Evolutionary conservation across 2,329 filamentous ascomycete genomes (phyloP).

Genomic region (Botrytis medusae): DNA sequence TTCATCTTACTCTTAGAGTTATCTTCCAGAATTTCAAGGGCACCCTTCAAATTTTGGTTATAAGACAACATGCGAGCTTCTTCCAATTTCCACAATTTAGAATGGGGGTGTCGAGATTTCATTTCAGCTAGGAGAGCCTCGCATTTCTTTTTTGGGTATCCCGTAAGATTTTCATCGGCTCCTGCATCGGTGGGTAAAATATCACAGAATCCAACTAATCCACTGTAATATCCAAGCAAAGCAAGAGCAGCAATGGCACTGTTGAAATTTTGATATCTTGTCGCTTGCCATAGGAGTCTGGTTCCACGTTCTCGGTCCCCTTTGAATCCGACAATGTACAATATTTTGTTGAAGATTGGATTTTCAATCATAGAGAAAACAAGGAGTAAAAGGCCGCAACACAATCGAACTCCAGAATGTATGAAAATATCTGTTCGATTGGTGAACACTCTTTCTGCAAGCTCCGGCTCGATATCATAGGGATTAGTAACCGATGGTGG

Average conservation of each 20-base stretch:
- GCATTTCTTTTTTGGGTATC: slow-evolving; percentile 71
- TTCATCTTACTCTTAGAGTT: slow-evolving; percentile 71
- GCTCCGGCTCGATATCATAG: slow-evolving; percentile 37
- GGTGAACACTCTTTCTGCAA: slow-evolving; percentile 62
- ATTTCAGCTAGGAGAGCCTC: slow-evolving; percentile 68
- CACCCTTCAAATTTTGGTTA: slow-evolving; percentile 63
- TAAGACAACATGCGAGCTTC: slow-evolving; percentile 75
- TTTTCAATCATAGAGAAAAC: slow-evolving; percentile 86
- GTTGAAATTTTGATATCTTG: slow-evolving; percentile 82
- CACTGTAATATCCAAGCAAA: slow-evolving; percentile 84
- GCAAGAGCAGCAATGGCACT: slow-evolving; percentile 85
- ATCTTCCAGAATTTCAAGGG: slow-evolving; percentile 63
- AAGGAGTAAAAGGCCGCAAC: slow-evolving; percentile 81
- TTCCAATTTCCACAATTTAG: slow-evolving; percentile 83
- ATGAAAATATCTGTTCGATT: slow-evolving; percentile 84
- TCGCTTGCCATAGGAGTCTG: slow-evolving; percentile 85
- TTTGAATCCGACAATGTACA: slow-evolving; percentile 86
- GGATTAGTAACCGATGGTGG: slow-evolving; percentile 26
- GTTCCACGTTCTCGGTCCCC: slow-evolving; percentile 84
- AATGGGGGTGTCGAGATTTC: slow-evolving; percentile 75
- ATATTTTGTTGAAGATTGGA: slow-evolving; percentile 80
- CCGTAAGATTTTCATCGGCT: slow-evolving; percentile 57
- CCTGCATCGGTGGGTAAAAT: slow-evolving; percentile 69
- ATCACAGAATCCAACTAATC: slow-evolving; percentile 80
- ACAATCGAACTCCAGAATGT: slow-evolving; percentile 84